Evolutionary conservation across 2,329 filamentous ascomycete genomes (phyloP).

Genomic region (Cytospora mali): DNA sequence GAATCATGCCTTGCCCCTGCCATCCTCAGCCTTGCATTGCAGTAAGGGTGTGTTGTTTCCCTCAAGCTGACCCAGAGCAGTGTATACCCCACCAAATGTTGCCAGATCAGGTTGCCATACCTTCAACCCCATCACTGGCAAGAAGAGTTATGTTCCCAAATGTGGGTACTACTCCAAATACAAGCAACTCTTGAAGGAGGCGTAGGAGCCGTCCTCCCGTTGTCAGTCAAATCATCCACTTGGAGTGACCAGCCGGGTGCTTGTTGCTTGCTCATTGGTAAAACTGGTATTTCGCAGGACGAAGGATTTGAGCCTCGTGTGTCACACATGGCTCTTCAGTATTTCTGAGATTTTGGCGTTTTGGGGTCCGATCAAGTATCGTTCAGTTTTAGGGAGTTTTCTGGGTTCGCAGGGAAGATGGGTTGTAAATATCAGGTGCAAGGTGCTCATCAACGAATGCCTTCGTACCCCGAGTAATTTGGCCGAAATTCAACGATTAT

Average conservation of each 20-base stretch:
- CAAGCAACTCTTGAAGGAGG: constrained; percentile 51
- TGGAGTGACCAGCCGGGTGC: constrained; percentile 7
- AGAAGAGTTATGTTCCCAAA: constrained; percentile 70
- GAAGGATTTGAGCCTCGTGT: neutral
- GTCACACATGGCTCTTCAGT: neutral
- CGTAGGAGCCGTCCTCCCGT: neutral
- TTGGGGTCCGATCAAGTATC: neutral
- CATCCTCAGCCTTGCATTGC: constrained; percentile 20
- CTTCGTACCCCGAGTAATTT: neutral
- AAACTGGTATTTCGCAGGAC: neutral
- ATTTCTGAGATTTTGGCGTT: constrained; percentile 7
- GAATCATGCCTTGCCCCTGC: constrained; percentile 25
- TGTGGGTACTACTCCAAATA: constrained; percentile 72
- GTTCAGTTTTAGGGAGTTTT: neutral
- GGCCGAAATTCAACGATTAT: neutral
- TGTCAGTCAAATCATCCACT: constrained; percentile 6
- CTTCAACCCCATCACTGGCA: constrained; percentile 77
- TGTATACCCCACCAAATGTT: constrained; percentile 89
- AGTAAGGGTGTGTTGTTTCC: constrained; percentile 10
- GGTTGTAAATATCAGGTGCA: neutral
- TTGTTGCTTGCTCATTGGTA: neutral
- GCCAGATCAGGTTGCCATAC: constrained; percentile 80
- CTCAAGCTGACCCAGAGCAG: constrained; percentile 38
- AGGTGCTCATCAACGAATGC: neutral
- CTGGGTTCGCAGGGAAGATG: neutral